Evolutionary conservation across 768 basidiomycete species (phyloP).

Genomic region (Mrakia frigida): DNA sequence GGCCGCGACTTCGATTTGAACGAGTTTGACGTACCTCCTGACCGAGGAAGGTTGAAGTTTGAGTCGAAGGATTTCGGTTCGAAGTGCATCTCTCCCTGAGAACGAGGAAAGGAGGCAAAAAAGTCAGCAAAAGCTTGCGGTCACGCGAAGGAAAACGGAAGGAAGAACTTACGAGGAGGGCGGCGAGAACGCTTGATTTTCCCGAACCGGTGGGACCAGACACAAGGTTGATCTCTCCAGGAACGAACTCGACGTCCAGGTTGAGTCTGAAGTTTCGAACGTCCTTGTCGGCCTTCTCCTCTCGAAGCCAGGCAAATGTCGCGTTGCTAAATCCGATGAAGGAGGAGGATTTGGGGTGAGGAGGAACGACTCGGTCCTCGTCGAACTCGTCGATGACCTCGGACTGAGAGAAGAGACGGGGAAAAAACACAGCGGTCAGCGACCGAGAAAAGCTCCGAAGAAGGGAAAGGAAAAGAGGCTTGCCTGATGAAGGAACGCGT

Average conservation of each 20-base stretch:
- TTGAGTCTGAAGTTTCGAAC: slow-evolving; percentile 41
- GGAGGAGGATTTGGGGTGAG: slow-evolving; percentile 31
- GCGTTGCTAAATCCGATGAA: slow-evolving; percentile 42
- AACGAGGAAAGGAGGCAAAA: no score
- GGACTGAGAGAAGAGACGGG: slow-evolving; percentile 39
- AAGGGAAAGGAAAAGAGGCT: no score
- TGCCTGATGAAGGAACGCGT: slow-evolving; percentile 48
- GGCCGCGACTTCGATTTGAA: no score
- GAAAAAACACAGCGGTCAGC: slow-evolving; percentile 41
- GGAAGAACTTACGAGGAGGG: slow-evolving; percentile 36
- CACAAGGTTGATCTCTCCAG: slow-evolving; percentile 44
- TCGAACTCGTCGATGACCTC: slow-evolving; percentile 54
- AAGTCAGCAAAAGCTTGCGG: no score
- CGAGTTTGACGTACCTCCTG: slow-evolving; percentile 36
- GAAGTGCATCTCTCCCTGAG: slow-evolving; percentile 46
- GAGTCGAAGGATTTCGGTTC: slow-evolving; percentile 41
- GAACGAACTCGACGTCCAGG: slow-evolving; percentile 43
- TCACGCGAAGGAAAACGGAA: no score
- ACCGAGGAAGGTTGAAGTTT: slow-evolving; percentile 65
- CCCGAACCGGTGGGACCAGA: slow-evolving; percentile 45
- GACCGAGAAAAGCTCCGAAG: no score
- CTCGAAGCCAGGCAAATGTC: slow-evolving; percentile 39
- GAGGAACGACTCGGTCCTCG: slow-evolving; percentile 49
- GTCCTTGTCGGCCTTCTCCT: slow-evolving; percentile 36
- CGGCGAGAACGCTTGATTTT: slow-evolving; percentile 41